Evolutionary conservation across 1,284 basidiomycete species (phyloP).

Genomic region (Chondrostereum purpureum): DNA sequence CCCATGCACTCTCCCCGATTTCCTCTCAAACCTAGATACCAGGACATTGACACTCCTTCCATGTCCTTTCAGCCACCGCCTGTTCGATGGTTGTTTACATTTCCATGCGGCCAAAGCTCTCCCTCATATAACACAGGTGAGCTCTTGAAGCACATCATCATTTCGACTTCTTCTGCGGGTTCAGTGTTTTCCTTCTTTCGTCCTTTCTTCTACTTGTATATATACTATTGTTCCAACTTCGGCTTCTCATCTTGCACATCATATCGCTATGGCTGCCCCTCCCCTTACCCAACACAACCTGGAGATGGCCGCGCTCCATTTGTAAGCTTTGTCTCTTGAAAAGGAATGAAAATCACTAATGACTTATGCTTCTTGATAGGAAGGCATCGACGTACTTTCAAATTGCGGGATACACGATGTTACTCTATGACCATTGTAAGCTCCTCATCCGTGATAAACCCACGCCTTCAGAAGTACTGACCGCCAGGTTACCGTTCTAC

Average conservation of each 20-base stretch:
- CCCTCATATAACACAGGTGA: no score
- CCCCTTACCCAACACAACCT: not conserved
- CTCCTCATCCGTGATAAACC: not conserved
- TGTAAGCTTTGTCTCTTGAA: not conserved
- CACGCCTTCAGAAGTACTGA: no score
- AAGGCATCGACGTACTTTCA: conserved; percentile 2
- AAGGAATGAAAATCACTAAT: not conserved
- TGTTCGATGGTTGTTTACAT: no score
- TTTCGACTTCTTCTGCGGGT: not conserved
- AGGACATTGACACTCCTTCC: no score
- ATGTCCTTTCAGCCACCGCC: no score
- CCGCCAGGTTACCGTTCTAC: no score
- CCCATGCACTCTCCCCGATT: no score
- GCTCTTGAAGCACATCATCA: no score
- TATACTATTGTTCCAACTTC: not conserved
- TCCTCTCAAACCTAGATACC: no score
- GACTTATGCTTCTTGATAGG: not conserved
- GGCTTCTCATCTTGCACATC: not conserved
- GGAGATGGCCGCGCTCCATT: not conserved
- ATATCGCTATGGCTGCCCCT: not conserved
- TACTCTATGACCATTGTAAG: conserved; percentile 3
- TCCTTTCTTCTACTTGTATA: no score
- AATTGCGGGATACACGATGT: not conserved
- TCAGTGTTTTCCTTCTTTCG: not conserved
- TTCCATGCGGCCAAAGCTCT: no score